Conservation (phyloP, 2,329 filamentous ascomycete species). For the Fusarium sp. region DNA sequence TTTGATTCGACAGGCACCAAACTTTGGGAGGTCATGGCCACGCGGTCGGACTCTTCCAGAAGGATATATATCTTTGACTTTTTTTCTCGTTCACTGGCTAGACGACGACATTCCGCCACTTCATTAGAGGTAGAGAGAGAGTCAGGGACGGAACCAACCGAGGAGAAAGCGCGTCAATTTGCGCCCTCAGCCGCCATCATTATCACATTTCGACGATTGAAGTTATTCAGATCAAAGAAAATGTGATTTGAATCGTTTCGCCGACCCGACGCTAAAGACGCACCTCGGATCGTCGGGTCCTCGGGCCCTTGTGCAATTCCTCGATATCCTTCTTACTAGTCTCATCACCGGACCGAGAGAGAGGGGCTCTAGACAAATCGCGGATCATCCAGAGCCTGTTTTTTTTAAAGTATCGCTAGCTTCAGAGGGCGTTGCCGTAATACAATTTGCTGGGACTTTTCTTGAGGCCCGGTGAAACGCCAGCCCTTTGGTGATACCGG, state of each 20-base stretch:
- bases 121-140: background rate
- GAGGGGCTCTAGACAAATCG: background rate
- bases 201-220: background rate
- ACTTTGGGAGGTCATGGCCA: background rate
- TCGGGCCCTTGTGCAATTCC: background rate
- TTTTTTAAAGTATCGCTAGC: background rate
- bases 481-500: background rate
- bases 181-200: background rate
- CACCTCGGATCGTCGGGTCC: background rate
- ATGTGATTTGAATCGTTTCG: background rate
- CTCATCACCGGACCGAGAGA: background rate
- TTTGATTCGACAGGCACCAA: conserved; percentile 10
- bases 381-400: background rate
- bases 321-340: background rate
- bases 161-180: background rate
- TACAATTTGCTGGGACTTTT: background rate
- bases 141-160: background rate
- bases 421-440: background rate
- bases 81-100: background rate
- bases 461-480: background rate
- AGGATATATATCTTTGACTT: background rate
- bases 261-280: background rate
- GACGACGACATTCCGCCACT: background rate
- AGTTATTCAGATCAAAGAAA: background rate
- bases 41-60: conserved; percentile 2